Percentiles rank a stretch among this genome's conserved stretches.
Conservation (phyloP, 1,284 basidiomycete species). For the Malassezia sympodialis region DNA sequence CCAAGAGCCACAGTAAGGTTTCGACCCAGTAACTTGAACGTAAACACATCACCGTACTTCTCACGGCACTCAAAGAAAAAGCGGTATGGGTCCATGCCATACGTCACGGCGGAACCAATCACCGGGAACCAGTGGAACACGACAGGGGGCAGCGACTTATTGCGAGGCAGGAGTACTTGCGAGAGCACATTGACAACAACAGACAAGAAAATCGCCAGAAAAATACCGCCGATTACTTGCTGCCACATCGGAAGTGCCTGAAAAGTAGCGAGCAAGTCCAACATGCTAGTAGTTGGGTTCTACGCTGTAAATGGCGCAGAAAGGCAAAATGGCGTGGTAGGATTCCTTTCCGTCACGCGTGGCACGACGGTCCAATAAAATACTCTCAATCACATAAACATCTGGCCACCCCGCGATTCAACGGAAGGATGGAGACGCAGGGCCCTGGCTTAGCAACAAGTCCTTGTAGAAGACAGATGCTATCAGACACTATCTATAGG, state of each 20-base stretch:
- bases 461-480: too few relatives aligned
- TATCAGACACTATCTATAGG: not conserved
- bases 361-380: not conserved
- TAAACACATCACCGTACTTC: conserved; percentile 76
- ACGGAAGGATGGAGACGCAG: not conserved
- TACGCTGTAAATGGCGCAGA: not conserved
- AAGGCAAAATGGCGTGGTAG: conserved; percentile 4
- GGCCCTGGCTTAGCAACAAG: not conserved
- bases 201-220: conserved; percentile 12
- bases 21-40: conserved; percentile 65
- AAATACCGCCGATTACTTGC: not conserved
- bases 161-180: conserved; percentile 30
- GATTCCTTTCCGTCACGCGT: not conserved
- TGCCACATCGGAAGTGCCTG: conserved; percentile 4
- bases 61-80: conserved; percentile 67
- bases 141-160: conserved; percentile 55
- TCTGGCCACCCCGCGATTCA: not conserved
- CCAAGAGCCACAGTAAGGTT: conserved; percentile 84
- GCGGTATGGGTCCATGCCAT: conserved; percentile 68
- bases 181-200: conserved; percentile 58
- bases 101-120: conserved; percentile 62
- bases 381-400: not conserved
- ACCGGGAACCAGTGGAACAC: conserved; percentile 70
- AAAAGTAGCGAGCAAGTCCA: not conserved
- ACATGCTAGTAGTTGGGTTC: not conserved